Percentiles rank a stretch among this genome's conserved stretches.
These are phyloP conservation scores for Lathyrus tuberosus DNA, from an alignment of 306 rosid genomes.

Conservation along the genomic window DNA sequence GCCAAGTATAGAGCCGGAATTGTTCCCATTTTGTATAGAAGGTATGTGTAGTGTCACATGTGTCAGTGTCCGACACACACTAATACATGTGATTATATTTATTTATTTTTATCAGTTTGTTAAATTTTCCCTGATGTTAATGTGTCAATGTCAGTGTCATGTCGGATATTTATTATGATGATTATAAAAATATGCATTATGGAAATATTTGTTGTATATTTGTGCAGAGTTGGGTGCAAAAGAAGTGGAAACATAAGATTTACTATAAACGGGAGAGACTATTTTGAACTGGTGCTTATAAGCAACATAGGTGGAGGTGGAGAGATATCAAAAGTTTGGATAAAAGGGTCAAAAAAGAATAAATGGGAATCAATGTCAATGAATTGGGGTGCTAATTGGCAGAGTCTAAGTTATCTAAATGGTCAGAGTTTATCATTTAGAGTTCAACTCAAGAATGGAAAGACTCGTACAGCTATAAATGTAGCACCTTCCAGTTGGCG, in stretches of 20 bases:
- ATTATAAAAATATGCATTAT: not conserved
- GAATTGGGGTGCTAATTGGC: constrained; percentile 68
- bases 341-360: constrained; percentile 55
- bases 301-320: constrained; percentile 63
- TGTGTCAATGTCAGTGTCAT: no score
- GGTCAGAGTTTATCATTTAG: constrained; percentile 65
- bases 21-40: constrained; percentile 50
- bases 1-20: constrained; percentile 68
- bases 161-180: no score
- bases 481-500: constrained; percentile 59
- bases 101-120: no score
- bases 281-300: constrained; percentile 58
- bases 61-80: no score
- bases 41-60: constrained; percentile 36
- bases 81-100: no score
- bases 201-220: not conserved
- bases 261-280: constrained; percentile 54
- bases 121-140: no score
- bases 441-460: constrained; percentile 52
- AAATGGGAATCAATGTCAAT: constrained; percentile 64
- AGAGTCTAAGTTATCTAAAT: constrained; percentile 52
- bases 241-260: constrained; percentile 60
- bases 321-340: constrained; percentile 58
- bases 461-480: constrained; percentile 42
- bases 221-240: constrained; percentile 57